These are phyloP conservation scores for Leucocoprinus birnbaumii DNA, from an alignment of 768 basidiomycete species.

Conservation along the genomic window DNA sequence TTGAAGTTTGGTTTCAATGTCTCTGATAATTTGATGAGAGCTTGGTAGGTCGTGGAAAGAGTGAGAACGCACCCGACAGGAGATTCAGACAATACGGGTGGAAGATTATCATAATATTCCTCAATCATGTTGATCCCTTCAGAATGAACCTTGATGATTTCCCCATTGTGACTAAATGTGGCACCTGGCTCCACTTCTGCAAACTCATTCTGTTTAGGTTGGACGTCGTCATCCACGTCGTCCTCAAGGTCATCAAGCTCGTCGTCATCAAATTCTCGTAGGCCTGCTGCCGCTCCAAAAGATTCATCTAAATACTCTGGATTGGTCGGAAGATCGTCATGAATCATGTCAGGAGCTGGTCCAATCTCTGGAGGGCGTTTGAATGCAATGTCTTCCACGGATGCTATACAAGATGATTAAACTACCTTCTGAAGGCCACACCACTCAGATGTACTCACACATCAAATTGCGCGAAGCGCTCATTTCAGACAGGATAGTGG, in stretches of 20 bases:
- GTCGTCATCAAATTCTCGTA: conserved; percentile 70
- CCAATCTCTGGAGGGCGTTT: conserved; percentile 71
- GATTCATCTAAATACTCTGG: conserved; percentile 83
- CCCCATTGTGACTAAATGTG: conserved; percentile 70
- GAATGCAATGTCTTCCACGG: conserved; percentile 85
- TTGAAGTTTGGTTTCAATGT: conserved; percentile 40
- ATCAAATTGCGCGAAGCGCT: conserved; percentile 25
- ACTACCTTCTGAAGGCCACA: neutral
- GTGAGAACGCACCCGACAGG: conserved; percentile 40
- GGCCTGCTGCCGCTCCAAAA: conserved; percentile 74
- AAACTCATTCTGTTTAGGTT: conserved; percentile 19
- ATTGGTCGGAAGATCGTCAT: conserved; percentile 89
- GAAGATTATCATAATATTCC: conserved; percentile 67
- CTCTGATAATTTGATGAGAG: neutral
- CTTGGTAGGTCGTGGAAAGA: neutral
- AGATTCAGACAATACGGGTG: conserved; percentile 48
- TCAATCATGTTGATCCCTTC: conserved; percentile 68
- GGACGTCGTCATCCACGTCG: conserved; percentile 21
- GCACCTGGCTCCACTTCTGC: conserved; percentile 33
- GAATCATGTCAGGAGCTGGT: conserved; percentile 81
- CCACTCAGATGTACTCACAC: conserved; percentile 27
- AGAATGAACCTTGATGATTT: conserved; percentile 76
- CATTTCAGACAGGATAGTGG: conserved; percentile 21
- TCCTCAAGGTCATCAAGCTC: conserved; percentile 68
- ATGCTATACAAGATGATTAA: conserved; percentile 40